Percentiles rank a stretch among this genome's conserved stretches.
phyloP scores from a whole-genome alignment of 2,329 filamentous ascomycete species.

The Fusarium mangiferae region DNA sequence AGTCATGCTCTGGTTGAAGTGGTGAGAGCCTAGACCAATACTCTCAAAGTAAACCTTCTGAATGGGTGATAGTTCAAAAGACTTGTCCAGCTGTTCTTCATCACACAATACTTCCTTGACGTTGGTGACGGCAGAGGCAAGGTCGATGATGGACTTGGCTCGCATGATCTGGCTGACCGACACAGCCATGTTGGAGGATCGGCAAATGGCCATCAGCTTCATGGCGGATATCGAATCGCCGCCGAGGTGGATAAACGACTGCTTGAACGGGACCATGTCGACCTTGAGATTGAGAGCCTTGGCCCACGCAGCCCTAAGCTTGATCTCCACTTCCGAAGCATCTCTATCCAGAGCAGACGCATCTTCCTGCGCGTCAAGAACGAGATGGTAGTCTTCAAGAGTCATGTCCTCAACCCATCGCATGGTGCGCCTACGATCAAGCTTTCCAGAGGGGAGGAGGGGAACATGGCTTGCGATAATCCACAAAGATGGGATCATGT shows the following conservation, averaged over 20 bases:
- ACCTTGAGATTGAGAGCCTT: slow-evolving; percentile 10
- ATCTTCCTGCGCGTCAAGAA: slow-evolving; percentile 15
- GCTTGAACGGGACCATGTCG: slow-evolving; percentile 20
- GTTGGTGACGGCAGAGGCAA: slow-evolving; percentile 15
- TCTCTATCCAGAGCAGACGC: slow-evolving; percentile 19
- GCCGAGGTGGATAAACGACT: slow-evolving; percentile 32
- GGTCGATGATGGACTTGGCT: slow-evolving; percentile 35
- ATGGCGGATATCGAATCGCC: slow-evolving; percentile 38
- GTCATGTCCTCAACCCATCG: slow-evolving; percentile 21
- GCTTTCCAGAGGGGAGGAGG: slow-evolving; percentile 31
- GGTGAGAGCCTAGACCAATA: background rate
- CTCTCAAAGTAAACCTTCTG: slow-evolving; percentile 27
- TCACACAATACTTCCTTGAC: background rate
- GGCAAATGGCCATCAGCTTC: slow-evolving; percentile 34
- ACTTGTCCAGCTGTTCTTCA: background rate
- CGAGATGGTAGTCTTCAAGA: background rate
- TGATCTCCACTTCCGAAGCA: background rate
- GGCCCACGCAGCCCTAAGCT: slow-evolving; percentile 24
- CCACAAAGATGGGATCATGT: slow-evolving; percentile 35
- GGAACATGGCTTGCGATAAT: slow-evolving; percentile 9
- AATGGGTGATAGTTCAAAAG: slow-evolving; percentile 16
- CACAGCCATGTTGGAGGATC: slow-evolving; percentile 23
- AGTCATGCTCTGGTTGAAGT: slow-evolving; percentile 37
- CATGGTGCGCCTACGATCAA: slow-evolving; percentile 4
- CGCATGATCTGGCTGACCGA: slow-evolving; percentile 35